phyloP scores from a whole-genome alignment of 192 early-diverging fungal genomes.

The Kappamyces sp. region DNA sequence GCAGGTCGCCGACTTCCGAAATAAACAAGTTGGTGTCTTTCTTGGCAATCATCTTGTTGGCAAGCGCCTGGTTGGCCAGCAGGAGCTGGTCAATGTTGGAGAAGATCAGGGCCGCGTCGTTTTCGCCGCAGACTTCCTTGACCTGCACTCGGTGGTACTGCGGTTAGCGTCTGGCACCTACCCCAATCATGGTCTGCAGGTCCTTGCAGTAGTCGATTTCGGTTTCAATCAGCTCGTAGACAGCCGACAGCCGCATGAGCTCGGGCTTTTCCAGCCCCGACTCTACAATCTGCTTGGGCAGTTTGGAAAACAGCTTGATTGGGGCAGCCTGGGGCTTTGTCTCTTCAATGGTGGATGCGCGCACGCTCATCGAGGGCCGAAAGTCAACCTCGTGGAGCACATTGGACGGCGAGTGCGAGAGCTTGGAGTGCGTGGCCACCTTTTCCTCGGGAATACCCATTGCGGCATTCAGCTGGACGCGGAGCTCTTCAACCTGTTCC shows the following conservation, averaged over 20 bases:
- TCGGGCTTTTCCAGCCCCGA: constrained; percentile 42
- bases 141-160: constrained; percentile 43
- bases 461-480: no score
- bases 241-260: constrained; percentile 47
- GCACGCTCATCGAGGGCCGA: not conserved
- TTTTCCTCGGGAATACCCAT: no score
- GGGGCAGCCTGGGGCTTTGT: not conserved
- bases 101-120: constrained; percentile 40
- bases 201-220: constrained; percentile 53
- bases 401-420: no score
- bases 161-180: constrained; percentile 20
- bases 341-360: not conserved
- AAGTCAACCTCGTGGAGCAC: not conserved
- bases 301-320: constrained; percentile 40
- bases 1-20: constrained; percentile 30
- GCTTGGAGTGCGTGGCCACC: no score
- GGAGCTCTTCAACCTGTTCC: no score
- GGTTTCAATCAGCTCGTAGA: constrained; percentile 57
- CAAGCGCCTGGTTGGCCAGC: constrained; percentile 43
- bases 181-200: constrained; percentile 46
- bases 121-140: constrained; percentile 32
- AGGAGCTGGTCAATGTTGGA: constrained; percentile 47
- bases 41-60: constrained; percentile 29
- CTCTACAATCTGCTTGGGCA: constrained; percentile 40
- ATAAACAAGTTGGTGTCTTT: constrained; percentile 40